phyloP scores from a whole-genome alignment of 371 early-diverging fungal genomes.

The Mucor saturninus region DNA sequence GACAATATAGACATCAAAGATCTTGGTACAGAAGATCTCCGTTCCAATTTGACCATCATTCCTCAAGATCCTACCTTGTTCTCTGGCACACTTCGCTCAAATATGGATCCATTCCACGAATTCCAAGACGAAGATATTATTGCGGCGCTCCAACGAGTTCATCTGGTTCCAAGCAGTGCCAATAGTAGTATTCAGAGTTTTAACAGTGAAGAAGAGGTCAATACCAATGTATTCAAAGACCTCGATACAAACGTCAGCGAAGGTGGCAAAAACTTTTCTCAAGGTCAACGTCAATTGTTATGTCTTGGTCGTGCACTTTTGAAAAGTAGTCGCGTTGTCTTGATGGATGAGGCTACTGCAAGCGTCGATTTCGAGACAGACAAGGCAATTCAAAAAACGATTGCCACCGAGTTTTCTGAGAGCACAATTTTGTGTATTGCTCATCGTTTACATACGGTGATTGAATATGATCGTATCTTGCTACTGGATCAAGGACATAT shows the following conservation, averaged over 20 bases:
- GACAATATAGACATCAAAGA: constrained; percentile 79
- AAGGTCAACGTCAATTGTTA: constrained; percentile 86
- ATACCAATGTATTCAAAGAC: constrained; percentile 55
- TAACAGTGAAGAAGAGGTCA: constrained; percentile 12
- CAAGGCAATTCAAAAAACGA: constrained; percentile 66
- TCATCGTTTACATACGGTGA: constrained; percentile 81
- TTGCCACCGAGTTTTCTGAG: constrained; percentile 65
- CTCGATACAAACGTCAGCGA: constrained; percentile 54
- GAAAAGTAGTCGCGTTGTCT: constrained; percentile 41
- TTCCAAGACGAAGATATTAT: constrained; percentile 68
- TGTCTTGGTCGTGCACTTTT: constrained; percentile 82
- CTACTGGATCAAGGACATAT: constrained; percentile 81
- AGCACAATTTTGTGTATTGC: constrained; percentile 84
- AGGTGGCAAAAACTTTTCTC: constrained; percentile 79
- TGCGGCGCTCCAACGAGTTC: constrained; percentile 62
- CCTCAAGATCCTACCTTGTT: constrained; percentile 89
- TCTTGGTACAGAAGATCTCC: constrained; percentile 73
- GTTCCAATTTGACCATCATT: constrained; percentile 76
- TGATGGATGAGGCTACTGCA: constrained; percentile 83
- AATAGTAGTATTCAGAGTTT: not conserved
- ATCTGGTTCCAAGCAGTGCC: constrained; percentile 32
- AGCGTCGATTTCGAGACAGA: constrained; percentile 76
- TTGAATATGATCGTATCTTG: constrained; percentile 84
- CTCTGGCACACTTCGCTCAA: constrained; percentile 69
- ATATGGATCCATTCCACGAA: constrained; percentile 74